These are phyloP conservation scores for Rhytidhysteron rufulum DNA, from an alignment of 2,329 filamentous ascomycete species.

Conservation along the genomic window DNA sequence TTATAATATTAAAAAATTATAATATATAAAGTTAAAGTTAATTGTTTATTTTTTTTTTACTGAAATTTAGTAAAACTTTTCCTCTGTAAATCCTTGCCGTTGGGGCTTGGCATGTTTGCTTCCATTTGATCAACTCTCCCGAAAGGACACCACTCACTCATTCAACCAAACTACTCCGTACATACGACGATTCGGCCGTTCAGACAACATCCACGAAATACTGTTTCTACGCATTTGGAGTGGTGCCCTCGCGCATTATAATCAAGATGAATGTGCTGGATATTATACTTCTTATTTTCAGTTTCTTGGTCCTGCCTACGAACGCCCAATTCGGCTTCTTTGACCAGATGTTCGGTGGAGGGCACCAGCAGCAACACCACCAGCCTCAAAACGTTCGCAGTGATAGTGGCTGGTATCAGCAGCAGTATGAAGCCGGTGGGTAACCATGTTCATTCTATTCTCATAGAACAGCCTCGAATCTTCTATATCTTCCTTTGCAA, in stretches of 20 bases:
- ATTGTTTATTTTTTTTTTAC: too few relatives aligned
- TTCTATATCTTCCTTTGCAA: background rate
- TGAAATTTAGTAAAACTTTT: too few relatives aligned
- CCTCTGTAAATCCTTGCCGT: too few relatives aligned
- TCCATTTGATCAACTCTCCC: background rate
- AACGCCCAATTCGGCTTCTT: slow-evolving; percentile 94
- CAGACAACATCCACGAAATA: too few relatives aligned
- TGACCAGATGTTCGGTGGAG: slow-evolving; percentile 88
- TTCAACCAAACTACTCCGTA: background rate
- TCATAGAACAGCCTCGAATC: background rate
- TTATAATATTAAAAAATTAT: too few relatives aligned
- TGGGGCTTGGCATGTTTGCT: background rate
- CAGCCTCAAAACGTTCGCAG: slow-evolving; percentile 76
- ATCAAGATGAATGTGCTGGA: slow-evolving; percentile 29
- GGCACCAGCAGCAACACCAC: slow-evolving; percentile 53
- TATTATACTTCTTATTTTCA: slow-evolving; percentile 27
- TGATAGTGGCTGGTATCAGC: slow-evolving; percentile 76
- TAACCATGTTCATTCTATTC: slow-evolving; percentile 1
- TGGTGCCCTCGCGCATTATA: too few relatives aligned
- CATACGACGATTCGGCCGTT: too few relatives aligned
- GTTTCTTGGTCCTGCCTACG: slow-evolving; percentile 58
- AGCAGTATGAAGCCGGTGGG: slow-evolving; percentile 65
- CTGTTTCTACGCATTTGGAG: too few relatives aligned
- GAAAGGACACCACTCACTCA: background rate
- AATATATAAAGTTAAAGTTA: too few relatives aligned